A percentile compares a stretch with the other conserved stretches of the same genome.
These are phyloP conservation scores for Capsicum chinense DNA, from an alignment of 257 asterid genomes.

Conservation along the genomic window DNA sequence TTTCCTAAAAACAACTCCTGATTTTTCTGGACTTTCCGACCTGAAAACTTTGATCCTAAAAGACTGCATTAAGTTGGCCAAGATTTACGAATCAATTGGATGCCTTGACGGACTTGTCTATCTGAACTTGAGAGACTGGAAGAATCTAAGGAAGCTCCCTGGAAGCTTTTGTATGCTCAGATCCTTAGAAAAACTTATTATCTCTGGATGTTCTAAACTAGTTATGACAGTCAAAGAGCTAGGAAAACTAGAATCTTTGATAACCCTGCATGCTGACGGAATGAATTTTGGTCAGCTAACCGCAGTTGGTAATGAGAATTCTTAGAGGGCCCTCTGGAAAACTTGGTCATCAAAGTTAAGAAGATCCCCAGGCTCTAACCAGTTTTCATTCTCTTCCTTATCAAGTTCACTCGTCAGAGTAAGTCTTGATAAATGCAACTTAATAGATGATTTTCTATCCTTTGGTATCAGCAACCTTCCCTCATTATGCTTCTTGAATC, in stretches of 20 bases:
- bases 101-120: constrained; percentile 15
- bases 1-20: constrained; percentile 16
- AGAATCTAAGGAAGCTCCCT: constrained; percentile 25
- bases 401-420: constrained; percentile 28
- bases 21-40: constrained; percentile 28
- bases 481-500: constrained; percentile 29
- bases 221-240: constrained; percentile 1
- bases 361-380: not conserved
- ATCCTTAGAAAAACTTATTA: constrained; percentile 26
- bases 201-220: constrained; percentile 32
- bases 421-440: constrained; percentile 32
- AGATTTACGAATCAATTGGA: constrained; percentile 35
- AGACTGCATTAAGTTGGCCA: constrained; percentile 31
- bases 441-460: constrained; percentile 27
- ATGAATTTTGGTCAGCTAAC: constrained; percentile 21
- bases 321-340: not conserved
- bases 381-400: constrained; percentile 29
- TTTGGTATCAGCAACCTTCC: constrained; percentile 22
- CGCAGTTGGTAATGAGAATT: not conserved
- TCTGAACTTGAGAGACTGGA: constrained; percentile 31
- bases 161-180: constrained; percentile 25
- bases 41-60: constrained; percentile 30
- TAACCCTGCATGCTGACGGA: constrained; percentile 25
- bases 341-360: constrained; percentile 29
- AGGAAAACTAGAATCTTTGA: constrained; percentile 29